These are phyloP conservation scores for Schwanniomyces vanrijiae DNA, from an alignment of 805 yeast species.

Conservation along the genomic window DNA sequence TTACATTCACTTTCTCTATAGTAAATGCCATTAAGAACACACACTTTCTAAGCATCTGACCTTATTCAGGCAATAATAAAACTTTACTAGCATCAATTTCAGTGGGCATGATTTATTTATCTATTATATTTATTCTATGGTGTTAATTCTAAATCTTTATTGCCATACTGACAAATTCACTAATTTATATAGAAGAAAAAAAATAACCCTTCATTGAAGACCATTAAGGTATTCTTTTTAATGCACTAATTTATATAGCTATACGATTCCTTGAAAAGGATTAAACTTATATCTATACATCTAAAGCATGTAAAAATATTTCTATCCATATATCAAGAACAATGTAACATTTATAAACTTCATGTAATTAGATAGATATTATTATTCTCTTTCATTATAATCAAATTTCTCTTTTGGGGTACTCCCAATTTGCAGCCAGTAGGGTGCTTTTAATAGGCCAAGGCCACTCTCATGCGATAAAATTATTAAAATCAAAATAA, in stretches of 20 bases:
- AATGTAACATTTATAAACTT: no score
- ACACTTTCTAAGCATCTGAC: constrained; percentile 39
- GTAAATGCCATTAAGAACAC: constrained; percentile 42
- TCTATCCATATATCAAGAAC: no score
- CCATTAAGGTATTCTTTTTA: not conserved
- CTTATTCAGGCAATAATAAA: constrained; percentile 22
- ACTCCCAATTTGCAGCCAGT: not conserved
- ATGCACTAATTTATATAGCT: not conserved
- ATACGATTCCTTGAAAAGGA: no score
- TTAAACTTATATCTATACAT: no score
- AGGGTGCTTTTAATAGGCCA: not conserved
- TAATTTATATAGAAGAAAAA: not conserved
- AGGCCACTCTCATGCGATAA: no score
- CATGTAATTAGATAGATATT: no score
- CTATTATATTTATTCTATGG: no score
- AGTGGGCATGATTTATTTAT: not conserved
- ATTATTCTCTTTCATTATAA: not conserved
- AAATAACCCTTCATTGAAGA: not conserved
- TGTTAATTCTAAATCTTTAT: not conserved
- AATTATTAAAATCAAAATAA: not conserved
- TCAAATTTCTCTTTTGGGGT: not conserved
- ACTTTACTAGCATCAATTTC: constrained; percentile 26
- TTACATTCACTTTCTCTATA: constrained; percentile 37
- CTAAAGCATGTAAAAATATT: no score
- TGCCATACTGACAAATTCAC: not conserved